Base-by-base conservation (phyloP, 306 rosid genomes). In the Elaeagnus macrophylla region DNA sequence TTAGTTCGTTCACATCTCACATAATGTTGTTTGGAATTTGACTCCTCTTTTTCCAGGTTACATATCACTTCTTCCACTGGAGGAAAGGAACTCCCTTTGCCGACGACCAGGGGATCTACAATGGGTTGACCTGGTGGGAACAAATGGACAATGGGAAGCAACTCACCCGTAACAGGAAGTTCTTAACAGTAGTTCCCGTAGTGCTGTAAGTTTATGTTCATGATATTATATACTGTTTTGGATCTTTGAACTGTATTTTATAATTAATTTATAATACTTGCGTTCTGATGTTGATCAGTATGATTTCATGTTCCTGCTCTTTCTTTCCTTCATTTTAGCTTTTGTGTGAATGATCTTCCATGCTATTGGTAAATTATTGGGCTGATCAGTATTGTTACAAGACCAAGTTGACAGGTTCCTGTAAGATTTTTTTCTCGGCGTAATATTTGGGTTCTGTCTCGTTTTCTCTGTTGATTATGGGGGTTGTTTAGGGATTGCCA, bases 21-120 rank as follows among this genome's bases (percentile, higher is more conserved):
- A 38, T 59, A 35, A 56, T 39, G 47, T 78, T 71, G 54, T 75
- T 76, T 47, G 37, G 67, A 42, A 15, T 70, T 20, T 75, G 74
- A 37, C 17, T 47, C 64, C 64, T 47, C 52, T 48, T 19, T 9
- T 39, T 18, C 70, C 80, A 93, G 99, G 79, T 88, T 49, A 93
- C 99, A 9, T 93, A 87, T 61, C 99, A 93, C 69, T 93, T 88
- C 79, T 93, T 93, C 66, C 99, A 93, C 81, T 93, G 99, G 96
- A 88, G 87, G 81, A 93, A 84, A 81, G 99, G 95, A 69, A 93
- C 99, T 68, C 96, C 96, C 6, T 93, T 93, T 75, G 89, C 96
- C 1, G 96, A 93, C 6, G 96, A 93, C 67, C 99, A 93, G 74
- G 96, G 96, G 54, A 93, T 93, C 67, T 88, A 93, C 80, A 93